Conservation (phyloP, 1,284 basidiomycete genomes). For the Fomes fomentarius region DNA sequence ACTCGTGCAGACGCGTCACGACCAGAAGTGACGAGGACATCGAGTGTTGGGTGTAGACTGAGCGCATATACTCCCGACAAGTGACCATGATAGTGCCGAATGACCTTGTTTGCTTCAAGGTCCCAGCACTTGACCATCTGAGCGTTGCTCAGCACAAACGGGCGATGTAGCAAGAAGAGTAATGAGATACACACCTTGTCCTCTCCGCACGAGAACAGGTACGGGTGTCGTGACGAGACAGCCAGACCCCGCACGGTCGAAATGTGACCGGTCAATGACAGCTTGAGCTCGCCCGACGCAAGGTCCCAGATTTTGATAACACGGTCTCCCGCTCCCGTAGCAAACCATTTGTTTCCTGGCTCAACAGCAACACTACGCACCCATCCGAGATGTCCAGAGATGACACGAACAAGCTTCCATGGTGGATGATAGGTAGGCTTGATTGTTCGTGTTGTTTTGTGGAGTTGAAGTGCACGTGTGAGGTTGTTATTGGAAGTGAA, state of each 20-base stretch:
- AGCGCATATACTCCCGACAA: constrained; percentile 94
- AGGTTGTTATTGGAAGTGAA: constrained; percentile 68
- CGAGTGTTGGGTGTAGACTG: constrained; percentile 92
- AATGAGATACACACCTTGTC: constrained; percentile 73
- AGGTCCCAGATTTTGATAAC: constrained; percentile 99
- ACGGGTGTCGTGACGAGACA: constrained; percentile 92
- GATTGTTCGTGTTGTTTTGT: constrained; percentile 89
- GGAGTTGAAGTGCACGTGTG: constrained; percentile 84
- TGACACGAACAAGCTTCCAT: constrained; percentile 97
- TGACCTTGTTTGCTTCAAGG: constrained; percentile 98
- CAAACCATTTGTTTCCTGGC: constrained; percentile 99
- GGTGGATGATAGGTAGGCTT: constrained; percentile 95
- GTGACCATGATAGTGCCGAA: constrained; percentile 97
- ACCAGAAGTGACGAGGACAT: constrained; percentile 93
- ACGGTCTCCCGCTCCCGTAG: constrained; percentile 95
- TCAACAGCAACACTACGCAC: constrained; percentile 96
- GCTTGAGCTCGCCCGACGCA: constrained; percentile 92
- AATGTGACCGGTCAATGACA: constrained; percentile 97
- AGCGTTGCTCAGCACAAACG: no score
- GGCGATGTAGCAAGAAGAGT: no score
- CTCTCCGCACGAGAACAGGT: constrained; percentile 96
- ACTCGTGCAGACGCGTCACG: constrained; percentile 95
- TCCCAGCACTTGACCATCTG: constrained; percentile 99
- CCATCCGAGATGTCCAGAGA: constrained; percentile 98
- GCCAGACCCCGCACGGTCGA: constrained; percentile 95